Evolutionary conservation across 2,329 filamentous ascomycete genomes (phyloP).

Genomic region (Talaromyces marneffei): DNA sequence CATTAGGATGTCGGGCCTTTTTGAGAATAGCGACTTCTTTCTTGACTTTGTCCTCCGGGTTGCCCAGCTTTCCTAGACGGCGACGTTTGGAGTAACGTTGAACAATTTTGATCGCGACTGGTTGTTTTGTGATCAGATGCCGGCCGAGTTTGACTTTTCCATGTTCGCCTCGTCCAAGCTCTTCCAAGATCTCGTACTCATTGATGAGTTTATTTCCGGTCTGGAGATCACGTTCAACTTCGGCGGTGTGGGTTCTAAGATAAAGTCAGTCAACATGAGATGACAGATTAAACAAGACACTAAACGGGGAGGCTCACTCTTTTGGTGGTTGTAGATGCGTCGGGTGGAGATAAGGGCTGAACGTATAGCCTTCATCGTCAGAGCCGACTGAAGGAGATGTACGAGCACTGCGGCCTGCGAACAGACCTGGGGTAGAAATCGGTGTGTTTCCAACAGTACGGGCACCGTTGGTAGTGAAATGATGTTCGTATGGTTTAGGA

Average conservation of each 20-base stretch:
- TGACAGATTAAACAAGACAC: background rate
- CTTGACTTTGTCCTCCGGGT: conserved; percentile 70
- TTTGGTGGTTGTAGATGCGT: conserved; percentile 67
- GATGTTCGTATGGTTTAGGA: conserved; percentile 1
- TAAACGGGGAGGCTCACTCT: conserved; percentile 53
- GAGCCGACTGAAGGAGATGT: conserved; percentile 30
- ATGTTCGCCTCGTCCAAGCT: conserved; percentile 91
- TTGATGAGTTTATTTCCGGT: conserved; percentile 96
- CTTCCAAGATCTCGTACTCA: conserved; percentile 93
- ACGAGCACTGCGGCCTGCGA: conserved; percentile 32
- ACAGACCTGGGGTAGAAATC: conserved; percentile 43
- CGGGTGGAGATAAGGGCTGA: conserved; percentile 63
- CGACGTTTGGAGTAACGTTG: conserved; percentile 90
- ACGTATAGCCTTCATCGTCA: conserved; percentile 34
- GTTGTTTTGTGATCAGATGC: conserved; percentile 66
- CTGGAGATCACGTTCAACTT: conserved; percentile 80
- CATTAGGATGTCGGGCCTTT: conserved; percentile 95
- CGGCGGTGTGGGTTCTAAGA: conserved; percentile 74
- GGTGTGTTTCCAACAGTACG: conserved; percentile 45
- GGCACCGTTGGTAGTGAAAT: conserved; percentile 22
- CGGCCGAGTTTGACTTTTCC: conserved; percentile 95
- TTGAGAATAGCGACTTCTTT: conserved; percentile 97
- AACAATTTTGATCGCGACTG: conserved; percentile 97
- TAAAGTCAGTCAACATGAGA: conserved; percentile 11
- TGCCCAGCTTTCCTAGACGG: conserved; percentile 70